Percentiles rank a stretch among this genome's conserved stretches.
Conservation (phyloP, 108 stramenopile species). For the Phaeodactylum tricornutum region DNA sequence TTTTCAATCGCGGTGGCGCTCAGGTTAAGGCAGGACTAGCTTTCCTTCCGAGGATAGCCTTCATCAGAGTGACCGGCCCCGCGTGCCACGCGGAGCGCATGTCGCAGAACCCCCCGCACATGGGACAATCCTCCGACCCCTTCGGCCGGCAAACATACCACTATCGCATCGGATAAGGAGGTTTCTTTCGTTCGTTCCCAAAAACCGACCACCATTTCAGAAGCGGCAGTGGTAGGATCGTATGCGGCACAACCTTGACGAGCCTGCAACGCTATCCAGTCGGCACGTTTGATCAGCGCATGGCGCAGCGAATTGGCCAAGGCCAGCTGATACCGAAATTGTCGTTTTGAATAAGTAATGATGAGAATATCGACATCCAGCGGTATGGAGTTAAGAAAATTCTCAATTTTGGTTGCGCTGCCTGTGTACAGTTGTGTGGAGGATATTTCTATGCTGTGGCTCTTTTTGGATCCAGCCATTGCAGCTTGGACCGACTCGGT, state of each 20-base stretch:
- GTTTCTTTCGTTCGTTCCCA: slow-evolving; percentile 15
- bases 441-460: too few species aligned
- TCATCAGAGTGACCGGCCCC: too few species aligned
- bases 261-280: slow-evolving; percentile 44
- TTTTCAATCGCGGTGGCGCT: too few species aligned
- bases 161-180: too few species aligned
- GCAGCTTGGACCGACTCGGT: too few species aligned
- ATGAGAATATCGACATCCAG: too few species aligned
- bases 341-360: background rate
- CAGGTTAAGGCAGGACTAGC: too few species aligned
- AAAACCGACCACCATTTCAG: slow-evolving; percentile 60
- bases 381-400: too few species aligned
- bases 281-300: slow-evolving; percentile 17
- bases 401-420: too few species aligned
- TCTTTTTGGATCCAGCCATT: slow-evolving; percentile 20
- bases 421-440: too few species aligned
- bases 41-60: too few species aligned
- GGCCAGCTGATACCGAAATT: background rate
- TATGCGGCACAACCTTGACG: slow-evolving; percentile 42
- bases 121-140: slow-evolving; percentile 34
- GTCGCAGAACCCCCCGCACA: slow-evolving; percentile 38
- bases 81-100: slow-evolving; percentile 28
- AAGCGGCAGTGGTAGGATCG: slow-evolving; percentile 41
- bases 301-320: background rate
- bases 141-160: too few species aligned